Percentiles rank a stretch among this genome's conserved stretches.
phyloP scores from a whole-genome alignment of 495 filamentous ascomycete genomes.

The Aspergillus funiculosus region DNA sequence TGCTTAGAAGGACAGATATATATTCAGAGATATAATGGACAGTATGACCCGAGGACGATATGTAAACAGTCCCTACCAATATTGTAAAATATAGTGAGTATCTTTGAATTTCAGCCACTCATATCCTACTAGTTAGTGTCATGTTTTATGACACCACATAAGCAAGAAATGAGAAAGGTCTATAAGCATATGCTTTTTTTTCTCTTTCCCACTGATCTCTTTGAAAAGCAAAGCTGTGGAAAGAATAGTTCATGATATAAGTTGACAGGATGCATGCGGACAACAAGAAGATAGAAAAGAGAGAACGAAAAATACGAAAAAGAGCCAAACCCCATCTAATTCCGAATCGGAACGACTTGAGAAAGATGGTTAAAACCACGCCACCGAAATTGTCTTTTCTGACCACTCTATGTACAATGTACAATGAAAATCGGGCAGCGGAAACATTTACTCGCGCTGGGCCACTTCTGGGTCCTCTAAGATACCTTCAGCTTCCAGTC shows the following conservation, averaged over 20 bases:
- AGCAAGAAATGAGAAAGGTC: neutral
- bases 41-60: neutral
- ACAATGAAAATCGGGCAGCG: constrained; percentile 27
- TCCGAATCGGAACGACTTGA: constrained; percentile 33
- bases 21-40: constrained; percentile 50
- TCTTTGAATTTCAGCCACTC: neutral
- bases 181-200: constrained; percentile 15
- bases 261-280: constrained; percentile 35
- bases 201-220: constrained; percentile 22
- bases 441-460: constrained; percentile 33
- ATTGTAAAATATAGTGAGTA: neutral
- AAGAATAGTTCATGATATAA: constrained; percentile 26
- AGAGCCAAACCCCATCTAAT: constrained; percentile 36
- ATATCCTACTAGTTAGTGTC: neutral
- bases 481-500: constrained; percentile 93
- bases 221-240: constrained; percentile 26
- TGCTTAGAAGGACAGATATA: constrained; percentile 56
- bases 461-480: constrained; percentile 64
- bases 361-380: constrained; percentile 28
- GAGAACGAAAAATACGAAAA: constrained; percentile 28
- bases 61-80: neutral
- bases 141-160: neutral
- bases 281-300: constrained; percentile 26
- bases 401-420: constrained; percentile 47
- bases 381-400: constrained; percentile 31